Percentiles rank a stretch among this genome's conserved stretches.
phyloP scores from a whole-genome alignment of 192 early-diverging fungal species.

The Allomyces macrogynus region DNA sequence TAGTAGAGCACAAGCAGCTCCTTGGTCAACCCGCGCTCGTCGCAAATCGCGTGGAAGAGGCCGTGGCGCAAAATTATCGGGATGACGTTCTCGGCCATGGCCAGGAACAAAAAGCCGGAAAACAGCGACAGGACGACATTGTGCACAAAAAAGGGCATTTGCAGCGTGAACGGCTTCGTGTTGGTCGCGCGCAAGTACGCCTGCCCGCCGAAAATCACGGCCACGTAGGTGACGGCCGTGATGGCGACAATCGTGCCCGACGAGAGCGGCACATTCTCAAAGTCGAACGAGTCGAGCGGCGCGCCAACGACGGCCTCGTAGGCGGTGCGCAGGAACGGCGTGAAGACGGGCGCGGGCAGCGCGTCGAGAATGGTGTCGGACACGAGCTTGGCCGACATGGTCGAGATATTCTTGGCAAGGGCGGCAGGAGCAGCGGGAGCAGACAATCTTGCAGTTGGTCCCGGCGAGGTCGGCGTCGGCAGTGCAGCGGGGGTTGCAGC shows the following conservation, averaged over 20 bases:
- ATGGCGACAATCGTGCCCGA: slow-evolving; percentile 23
- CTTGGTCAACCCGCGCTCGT: slow-evolving; percentile 48
- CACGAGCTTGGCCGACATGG: too few species aligned
- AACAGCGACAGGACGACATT: slow-evolving; percentile 52
- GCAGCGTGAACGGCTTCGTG: slow-evolving; percentile 43
- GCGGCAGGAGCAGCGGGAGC: too few species aligned
- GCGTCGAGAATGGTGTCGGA: too few species aligned
- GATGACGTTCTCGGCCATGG: slow-evolving; percentile 54
- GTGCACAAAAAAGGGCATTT: slow-evolving; percentile 53
- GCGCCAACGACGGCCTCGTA: background rate
- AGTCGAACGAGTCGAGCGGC: background rate
- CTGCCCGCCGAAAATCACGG: slow-evolving; percentile 61
- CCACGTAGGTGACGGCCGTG: slow-evolving; percentile 34
- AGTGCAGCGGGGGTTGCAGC: too few species aligned
- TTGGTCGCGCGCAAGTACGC: slow-evolving; percentile 17
- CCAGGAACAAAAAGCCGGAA: slow-evolving; percentile 43
- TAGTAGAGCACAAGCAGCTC: slow-evolving; percentile 66
- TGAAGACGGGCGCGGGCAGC: background rate
- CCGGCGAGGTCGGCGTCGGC: too few species aligned
- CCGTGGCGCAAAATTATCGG: slow-evolving; percentile 50
- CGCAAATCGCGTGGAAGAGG: slow-evolving; percentile 48
- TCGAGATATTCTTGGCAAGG: too few species aligned
- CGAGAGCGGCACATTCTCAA: slow-evolving; percentile 11
- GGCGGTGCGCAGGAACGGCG: background rate
- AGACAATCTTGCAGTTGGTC: too few species aligned